A percentile compares a stretch with the other conserved stretches of the same genome.
phyloP scores from a whole-genome alignment of 768 basidiomycete species.

The Leccinum sublutescens region DNA sequence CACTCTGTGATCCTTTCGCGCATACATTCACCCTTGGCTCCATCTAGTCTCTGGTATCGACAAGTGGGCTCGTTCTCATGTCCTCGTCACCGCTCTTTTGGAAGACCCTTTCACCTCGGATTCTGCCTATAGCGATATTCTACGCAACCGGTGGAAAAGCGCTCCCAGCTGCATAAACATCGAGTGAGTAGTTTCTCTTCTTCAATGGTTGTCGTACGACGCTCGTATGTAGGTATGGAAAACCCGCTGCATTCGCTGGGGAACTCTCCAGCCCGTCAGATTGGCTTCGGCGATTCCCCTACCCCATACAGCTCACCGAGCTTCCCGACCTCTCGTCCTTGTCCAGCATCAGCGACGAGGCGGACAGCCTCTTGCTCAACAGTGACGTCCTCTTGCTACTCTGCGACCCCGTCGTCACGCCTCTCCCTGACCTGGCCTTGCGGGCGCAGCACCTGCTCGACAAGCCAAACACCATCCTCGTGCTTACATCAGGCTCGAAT shows the following conservation, averaged over 20 bases:
- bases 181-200: conserved; percentile 21
- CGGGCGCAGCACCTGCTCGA: conserved; percentile 28
- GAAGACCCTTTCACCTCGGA: conserved; percentile 69
- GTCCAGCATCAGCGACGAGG: conserved; percentile 14
- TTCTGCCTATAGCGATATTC: conserved; percentile 36
- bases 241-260: conserved; percentile 17
- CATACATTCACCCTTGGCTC: conserved; percentile 4
- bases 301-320: conserved; percentile 50
- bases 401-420: conserved; percentile 56
- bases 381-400: conserved; percentile 67
- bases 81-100: conserved; percentile 68
- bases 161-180: conserved; percentile 24
- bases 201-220: neutral
- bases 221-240: conserved; percentile 20
- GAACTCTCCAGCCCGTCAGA: conserved; percentile 45
- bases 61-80: conserved; percentile 49
- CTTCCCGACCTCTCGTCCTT: conserved; percentile 20
- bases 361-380: conserved; percentile 25
- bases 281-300: conserved; percentile 56
- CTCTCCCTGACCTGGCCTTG: conserved; percentile 38
- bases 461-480: conserved; percentile 44
- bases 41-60: conserved; percentile 58
- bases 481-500: conserved; percentile 35
- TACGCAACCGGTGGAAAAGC: conserved; percentile 52
- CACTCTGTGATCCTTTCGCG: neutral